Percentiles rank a stretch among this genome's conserved stretches.
phyloP scores from a whole-genome alignment of 1,284 basidiomycete genomes.

The Malassezia equina region DNA sequence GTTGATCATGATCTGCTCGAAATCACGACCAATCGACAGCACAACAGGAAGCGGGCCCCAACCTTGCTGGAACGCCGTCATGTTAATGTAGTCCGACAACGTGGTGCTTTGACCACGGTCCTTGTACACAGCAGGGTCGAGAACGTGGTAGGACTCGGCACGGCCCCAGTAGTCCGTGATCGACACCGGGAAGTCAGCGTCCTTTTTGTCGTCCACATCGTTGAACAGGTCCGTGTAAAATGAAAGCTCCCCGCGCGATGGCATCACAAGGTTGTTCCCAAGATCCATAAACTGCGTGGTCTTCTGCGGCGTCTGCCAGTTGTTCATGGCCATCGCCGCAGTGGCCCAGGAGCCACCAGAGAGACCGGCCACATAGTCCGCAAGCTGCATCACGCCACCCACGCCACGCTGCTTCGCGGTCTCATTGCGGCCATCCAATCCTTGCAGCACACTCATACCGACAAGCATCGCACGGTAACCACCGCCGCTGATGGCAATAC shows the following conservation, averaged over 20 bases:
- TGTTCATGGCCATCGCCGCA: conserved; percentile 31
- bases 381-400: conserved; percentile 40
- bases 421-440: conserved; percentile 36
- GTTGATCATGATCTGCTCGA: conserved; percentile 48
- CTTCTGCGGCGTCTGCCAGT: conserved; percentile 36
- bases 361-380: conserved; percentile 41
- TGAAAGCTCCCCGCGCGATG: conserved; percentile 46
- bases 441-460: conserved; percentile 31
- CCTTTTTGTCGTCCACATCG: conserved; percentile 30
- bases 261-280: conserved; percentile 50
- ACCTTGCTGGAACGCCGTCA: conserved; percentile 25
- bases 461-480: conserved; percentile 52
- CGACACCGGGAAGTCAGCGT: conserved; percentile 23
- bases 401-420: conserved; percentile 38
- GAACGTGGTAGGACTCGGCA: conserved; percentile 34
- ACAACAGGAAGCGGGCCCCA: conserved; percentile 49
- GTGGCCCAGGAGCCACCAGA: conserved; percentile 44
- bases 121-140: conserved; percentile 28
- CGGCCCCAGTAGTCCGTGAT: conserved; percentile 45
- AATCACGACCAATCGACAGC: conserved; percentile 52
- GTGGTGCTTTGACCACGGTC: conserved; percentile 33
- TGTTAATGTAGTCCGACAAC: conserved; percentile 35
- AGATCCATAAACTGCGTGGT: conserved; percentile 49
- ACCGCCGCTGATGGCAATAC: conserved; percentile 51
- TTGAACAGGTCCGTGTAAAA: conserved; percentile 49